Conservation (phyloP, 768 basidiomycete species). For the Leccinum incarnatum region DNA sequence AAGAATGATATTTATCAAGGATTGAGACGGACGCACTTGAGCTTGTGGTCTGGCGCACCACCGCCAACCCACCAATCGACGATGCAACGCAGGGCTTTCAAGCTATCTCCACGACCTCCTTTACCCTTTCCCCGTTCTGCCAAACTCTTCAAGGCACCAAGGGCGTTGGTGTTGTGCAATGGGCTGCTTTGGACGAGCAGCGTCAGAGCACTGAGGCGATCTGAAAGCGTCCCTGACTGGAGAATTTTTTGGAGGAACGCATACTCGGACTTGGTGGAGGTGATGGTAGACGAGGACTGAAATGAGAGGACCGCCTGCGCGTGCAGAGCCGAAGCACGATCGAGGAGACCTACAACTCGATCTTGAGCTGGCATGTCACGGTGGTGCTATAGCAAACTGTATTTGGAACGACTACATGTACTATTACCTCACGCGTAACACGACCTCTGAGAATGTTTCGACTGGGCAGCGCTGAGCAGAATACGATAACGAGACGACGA, state of each 20-base stretch:
- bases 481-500: too few relatives aligned
- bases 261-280: slow-evolving; percentile 62
- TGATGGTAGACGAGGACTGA: slow-evolving; percentile 45
- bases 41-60: slow-evolving; percentile 82
- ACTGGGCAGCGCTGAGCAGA: too few relatives aligned
- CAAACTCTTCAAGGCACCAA: slow-evolving; percentile 74
- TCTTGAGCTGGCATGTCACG: not conserved
- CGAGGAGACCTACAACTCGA: slow-evolving; percentile 25
- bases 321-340: slow-evolving; percentile 50
- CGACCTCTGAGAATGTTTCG: too few relatives aligned
- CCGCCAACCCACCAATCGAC: slow-evolving; percentile 98
- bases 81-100: slow-evolving; percentile 87
- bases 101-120: slow-evolving; percentile 88
- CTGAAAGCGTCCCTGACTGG: slow-evolving; percentile 85
- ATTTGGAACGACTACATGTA: too few relatives aligned
- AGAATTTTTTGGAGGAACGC: slow-evolving; percentile 84
- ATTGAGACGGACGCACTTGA: slow-evolving; percentile 55
- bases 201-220: slow-evolving; percentile 87
- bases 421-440: too few relatives aligned
- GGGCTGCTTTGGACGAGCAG: slow-evolving; percentile 87
- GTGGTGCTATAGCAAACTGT: too few relatives aligned
- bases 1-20: not conserved
- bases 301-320: slow-evolving; percentile 42
- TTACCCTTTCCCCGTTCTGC: slow-evolving; percentile 76
- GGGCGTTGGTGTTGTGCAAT: slow-evolving; percentile 76